phyloP scores from a whole-genome alignment of 805 yeast species.

The Candida coleopterorum region DNA sequence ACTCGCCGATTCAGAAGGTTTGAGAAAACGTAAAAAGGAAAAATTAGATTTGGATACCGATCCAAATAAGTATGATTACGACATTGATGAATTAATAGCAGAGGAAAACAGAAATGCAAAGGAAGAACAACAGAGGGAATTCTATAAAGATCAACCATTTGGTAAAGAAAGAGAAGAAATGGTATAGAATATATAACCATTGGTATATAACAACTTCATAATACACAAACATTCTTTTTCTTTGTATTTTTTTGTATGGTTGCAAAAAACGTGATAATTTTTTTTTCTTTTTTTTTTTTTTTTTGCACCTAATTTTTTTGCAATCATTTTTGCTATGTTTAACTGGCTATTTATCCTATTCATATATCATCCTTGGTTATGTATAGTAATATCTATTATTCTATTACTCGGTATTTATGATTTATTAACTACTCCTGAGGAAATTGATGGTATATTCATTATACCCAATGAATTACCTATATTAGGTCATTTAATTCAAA shows the following conservation, averaged over 20 bases:
- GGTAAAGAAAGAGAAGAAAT: constrained; percentile 23
- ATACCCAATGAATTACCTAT: constrained; percentile 45
- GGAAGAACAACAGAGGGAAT: constrained; percentile 14
- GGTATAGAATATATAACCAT: no score
- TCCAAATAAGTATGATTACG: constrained; percentile 41
- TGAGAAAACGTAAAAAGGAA: constrained; percentile 28
- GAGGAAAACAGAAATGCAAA: constrained; percentile 27
- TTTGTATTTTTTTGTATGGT: neutral
- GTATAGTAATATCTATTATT: neutral
- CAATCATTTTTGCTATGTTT: constrained; percentile 5
- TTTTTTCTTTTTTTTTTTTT: neutral
- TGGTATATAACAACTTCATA: no score
- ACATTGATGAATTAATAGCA: constrained; percentile 37
- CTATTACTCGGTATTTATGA: neutral
- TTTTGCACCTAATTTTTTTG: constrained; percentile 1
- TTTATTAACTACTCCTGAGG: constrained; percentile 15
- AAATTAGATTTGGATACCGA: constrained; percentile 30
- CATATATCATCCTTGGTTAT: neutral
- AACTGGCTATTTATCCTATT: neutral
- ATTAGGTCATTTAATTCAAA: constrained; percentile 46
- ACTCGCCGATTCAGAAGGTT: constrained; percentile 18
- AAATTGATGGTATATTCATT: constrained; percentile 34
- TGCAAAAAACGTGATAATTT: neutral
- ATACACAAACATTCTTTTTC: no score
- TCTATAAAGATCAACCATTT: constrained; percentile 16